These are phyloP conservation scores for Talaromyces sp. DNA, from an alignment of 2,329 filamentous ascomycete species.

Conservation along the genomic window DNA sequence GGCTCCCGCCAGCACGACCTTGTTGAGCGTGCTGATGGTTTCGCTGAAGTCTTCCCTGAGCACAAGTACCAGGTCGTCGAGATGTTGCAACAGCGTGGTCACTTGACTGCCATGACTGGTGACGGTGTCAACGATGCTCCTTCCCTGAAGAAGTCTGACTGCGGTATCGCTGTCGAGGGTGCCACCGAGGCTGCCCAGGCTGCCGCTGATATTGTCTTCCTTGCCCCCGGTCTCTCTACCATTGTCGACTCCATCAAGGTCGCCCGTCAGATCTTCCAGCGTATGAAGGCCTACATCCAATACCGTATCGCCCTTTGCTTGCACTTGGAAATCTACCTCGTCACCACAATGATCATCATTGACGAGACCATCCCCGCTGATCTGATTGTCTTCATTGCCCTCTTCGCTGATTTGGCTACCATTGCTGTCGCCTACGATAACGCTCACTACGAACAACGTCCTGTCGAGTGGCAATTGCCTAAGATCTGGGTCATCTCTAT, in stretches of 20 bases:
- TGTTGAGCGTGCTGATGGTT: conserved; percentile 64
- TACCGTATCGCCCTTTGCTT: conserved; percentile 68
- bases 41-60: conserved; percentile 66
- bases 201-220: conserved; percentile 65
- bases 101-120: conserved; percentile 66
- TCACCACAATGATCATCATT: conserved; percentile 69
- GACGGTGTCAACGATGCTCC: conserved; percentile 68
- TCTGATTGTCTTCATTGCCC: conserved; percentile 68
- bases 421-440: conserved; percentile 72
- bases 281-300: conserved; percentile 68
- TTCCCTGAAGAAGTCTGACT: conserved; percentile 65
- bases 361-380: conserved; percentile 67
- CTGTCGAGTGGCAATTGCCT: conserved; percentile 70
- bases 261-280: conserved; percentile 66
- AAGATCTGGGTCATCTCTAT: conserved; percentile 66
- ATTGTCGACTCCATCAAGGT: conserved; percentile 67
- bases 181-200: conserved; percentile 64
- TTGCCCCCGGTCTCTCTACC: conserved; percentile 63
- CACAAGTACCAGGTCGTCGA: conserved; percentile 69
- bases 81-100: conserved; percentile 64
- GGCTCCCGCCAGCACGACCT: conserved; percentile 67
- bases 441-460: conserved; percentile 65
- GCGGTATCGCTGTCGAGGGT: conserved; percentile 65
- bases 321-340: conserved; percentile 67
- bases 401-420: conserved; percentile 70